phyloP scores from a whole-genome alignment of 2,329 filamentous ascomycete genomes.

The Calonectria fujianensis region DNA sequence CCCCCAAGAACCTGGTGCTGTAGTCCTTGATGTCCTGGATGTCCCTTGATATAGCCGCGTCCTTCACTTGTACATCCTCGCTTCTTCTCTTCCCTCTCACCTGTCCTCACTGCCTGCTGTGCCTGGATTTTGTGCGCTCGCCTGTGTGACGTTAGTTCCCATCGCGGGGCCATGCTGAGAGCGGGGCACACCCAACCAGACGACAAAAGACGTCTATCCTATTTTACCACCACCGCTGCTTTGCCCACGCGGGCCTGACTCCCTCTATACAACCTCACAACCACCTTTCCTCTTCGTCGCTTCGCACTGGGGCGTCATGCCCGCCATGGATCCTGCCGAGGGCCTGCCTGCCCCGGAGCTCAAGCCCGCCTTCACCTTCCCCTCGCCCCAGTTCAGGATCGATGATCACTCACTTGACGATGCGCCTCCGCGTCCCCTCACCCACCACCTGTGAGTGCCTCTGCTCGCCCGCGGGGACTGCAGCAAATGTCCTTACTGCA shows the following conservation, averaged over 20 bases:
- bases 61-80: background rate
- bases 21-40: background rate
- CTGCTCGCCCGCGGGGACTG: slow-evolving; percentile 6
- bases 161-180: slow-evolving; percentile 41
- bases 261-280: slow-evolving; percentile 24
- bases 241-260: background rate
- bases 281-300: slow-evolving; percentile 2
- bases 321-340: slow-evolving; percentile 51
- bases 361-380: slow-evolving; percentile 50
- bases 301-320: slow-evolving; percentile 20
- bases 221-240: background rate
- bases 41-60: background rate
- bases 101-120: background rate
- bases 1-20: background rate
- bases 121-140: background rate
- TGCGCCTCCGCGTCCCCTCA: slow-evolving; percentile 57
- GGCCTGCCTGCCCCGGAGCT: slow-evolving; percentile 45
- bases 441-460: slow-evolving; percentile 66
- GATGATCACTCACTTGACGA: slow-evolving; percentile 55
- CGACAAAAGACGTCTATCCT: background rate
- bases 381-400: slow-evolving; percentile 57
- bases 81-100: background rate
- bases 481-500: slow-evolving; percentile 1
- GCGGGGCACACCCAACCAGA: slow-evolving; percentile 47
- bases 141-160: slow-evolving; percentile 22